Conservation (phyloP, 768 basidiomycete species). For the Suillus clintonianus region DNA sequence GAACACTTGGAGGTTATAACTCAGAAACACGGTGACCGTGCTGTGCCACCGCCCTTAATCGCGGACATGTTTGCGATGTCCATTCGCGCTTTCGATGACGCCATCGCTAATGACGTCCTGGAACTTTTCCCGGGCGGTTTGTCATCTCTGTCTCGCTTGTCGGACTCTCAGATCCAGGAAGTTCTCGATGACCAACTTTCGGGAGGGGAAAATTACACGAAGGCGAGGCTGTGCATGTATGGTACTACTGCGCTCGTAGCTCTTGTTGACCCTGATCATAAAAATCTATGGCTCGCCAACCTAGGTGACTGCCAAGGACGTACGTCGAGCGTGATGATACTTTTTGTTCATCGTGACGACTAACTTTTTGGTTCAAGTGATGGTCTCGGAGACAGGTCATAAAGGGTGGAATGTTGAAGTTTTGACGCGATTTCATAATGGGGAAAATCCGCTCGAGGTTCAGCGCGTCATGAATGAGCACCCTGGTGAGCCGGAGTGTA, state of each 20-base stretch:
- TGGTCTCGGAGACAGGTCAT: conserved; percentile 49
- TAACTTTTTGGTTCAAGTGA: conserved; percentile 38
- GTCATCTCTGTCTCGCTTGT: conserved; percentile 48
- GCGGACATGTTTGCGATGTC: conserved; percentile 58
- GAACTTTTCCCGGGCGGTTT: conserved; percentile 61
- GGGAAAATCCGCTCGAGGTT: conserved; percentile 65
- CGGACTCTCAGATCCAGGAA: conserved; percentile 55
- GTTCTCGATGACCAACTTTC: conserved; percentile 65
- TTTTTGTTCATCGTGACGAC: conserved; percentile 5
- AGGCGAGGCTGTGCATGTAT: conserved; percentile 73
- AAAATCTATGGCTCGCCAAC: conserved; percentile 78
- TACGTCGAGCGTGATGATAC: conserved; percentile 35
- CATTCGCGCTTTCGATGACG: conserved; percentile 63
- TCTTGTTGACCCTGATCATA: conserved; percentile 66
- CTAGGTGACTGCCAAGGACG: conserved; percentile 81
- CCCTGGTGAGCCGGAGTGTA: conserved; percentile 69
- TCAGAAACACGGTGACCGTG: conserved; percentile 38
- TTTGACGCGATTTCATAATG: conserved; percentile 71
- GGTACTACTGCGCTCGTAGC: conserved; percentile 78
- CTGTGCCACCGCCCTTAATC: conserved; percentile 49
- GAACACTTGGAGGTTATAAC: conserved; percentile 52
- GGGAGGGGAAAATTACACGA: conserved; percentile 62
- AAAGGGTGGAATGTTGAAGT: conserved; percentile 61
- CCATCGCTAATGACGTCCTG: conserved; percentile 66
- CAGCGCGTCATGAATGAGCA: conserved; percentile 64